Evolutionary conservation across 345 rosid species (phyloP), one percentile per base, ranked within the genome.

Genomic region (Eucalyptus virginea): DNA sequence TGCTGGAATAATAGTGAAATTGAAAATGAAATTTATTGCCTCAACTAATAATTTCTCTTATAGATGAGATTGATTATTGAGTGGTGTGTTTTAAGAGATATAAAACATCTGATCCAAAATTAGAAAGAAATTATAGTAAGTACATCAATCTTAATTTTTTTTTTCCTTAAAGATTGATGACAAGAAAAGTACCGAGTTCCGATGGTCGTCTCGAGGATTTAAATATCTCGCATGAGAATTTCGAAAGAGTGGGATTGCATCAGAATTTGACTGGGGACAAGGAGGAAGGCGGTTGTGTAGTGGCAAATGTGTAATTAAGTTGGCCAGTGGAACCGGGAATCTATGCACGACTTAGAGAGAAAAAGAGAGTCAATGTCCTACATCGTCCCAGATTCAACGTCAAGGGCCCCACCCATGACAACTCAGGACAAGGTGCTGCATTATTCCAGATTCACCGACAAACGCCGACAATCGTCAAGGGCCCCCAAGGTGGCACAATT

Each of bases 61-160:
- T 19, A 21, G 26, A 8, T 54, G 5, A 54, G 26, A 54, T 21
- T 9, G 60, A 54, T 21, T 0, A 54, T 0, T 23, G 2, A 0
- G 28, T 54, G 1, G 3, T 21, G 11, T 54, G 60, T 23, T 9
- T 54, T 54, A 54, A 54, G 24, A 54, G 28, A 0, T 9, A 54
- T 9, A 54, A 54, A 54, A 54, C 1, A 54, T 54, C 5, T 54
- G 0, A 54, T 23, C 0, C 60, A 21, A 54, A 54, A 54, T 21
- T 8, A 54, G 2, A 54, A 54, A 54, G 26, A 23, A 54, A 54
- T 21, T 23, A 54, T 54, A 54, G 28, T 21, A 54, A 54, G 3
- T 23, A 4, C 28, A 54, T 9, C 28, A 54, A 8, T 23, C 26
- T 54, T 54, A 54, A 23, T n/a, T 54, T 54, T 54, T 23, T 54